phyloP scores from a whole-genome alignment of 331 rosid species.

The Dryas integrifolia region DNA sequence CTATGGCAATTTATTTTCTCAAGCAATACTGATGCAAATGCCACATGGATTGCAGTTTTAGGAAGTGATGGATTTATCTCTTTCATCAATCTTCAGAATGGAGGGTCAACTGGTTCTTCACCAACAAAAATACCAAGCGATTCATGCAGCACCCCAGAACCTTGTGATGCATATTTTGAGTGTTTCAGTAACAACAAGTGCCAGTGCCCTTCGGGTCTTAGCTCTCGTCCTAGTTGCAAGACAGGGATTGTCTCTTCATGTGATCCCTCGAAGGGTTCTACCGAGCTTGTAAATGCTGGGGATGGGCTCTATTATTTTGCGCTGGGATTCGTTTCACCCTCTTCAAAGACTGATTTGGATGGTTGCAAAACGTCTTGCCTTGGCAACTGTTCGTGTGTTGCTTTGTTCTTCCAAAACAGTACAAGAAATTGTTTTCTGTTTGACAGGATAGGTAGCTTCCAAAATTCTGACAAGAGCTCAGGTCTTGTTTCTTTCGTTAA shows the following conservation, averaged over 20 bases:
- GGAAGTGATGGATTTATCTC: conserved; percentile 65
- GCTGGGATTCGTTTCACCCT: conserved; percentile 51
- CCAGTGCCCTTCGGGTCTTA: conserved; percentile 72
- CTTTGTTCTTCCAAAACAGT: conserved; percentile 66
- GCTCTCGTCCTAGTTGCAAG: conserved; percentile 49
- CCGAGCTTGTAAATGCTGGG: conserved; percentile 49
- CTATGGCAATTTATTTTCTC: conserved; percentile 67
- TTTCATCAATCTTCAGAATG: conserved; percentile 50
- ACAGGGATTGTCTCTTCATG: conserved; percentile 64
- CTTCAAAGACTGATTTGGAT: conserved; percentile 52
- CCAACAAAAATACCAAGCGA: conserved; percentile 51
- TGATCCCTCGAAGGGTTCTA: conserved; percentile 21
- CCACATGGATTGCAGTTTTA: conserved; percentile 70
- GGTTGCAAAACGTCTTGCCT: conserved; percentile 68
- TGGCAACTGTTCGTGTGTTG: conserved; percentile 73
- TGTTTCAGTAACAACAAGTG: conserved; percentile 51
- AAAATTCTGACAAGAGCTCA: conserved; percentile 39
- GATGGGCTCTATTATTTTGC: conserved; percentile 63
- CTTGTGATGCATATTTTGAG: conserved; percentile 64
- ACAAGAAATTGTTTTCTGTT: conserved; percentile 67
- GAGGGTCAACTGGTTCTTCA: conserved; percentile 35
- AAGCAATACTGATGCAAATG: conserved; percentile 30
- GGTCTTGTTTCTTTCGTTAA: conserved; percentile 68
- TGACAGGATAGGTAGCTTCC: conserved; percentile 72
- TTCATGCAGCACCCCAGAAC: conserved; percentile 63